Conservation (phyloP, 2,329 filamentous ascomycete species). For the Arthrobotrys sinensis region DNA sequence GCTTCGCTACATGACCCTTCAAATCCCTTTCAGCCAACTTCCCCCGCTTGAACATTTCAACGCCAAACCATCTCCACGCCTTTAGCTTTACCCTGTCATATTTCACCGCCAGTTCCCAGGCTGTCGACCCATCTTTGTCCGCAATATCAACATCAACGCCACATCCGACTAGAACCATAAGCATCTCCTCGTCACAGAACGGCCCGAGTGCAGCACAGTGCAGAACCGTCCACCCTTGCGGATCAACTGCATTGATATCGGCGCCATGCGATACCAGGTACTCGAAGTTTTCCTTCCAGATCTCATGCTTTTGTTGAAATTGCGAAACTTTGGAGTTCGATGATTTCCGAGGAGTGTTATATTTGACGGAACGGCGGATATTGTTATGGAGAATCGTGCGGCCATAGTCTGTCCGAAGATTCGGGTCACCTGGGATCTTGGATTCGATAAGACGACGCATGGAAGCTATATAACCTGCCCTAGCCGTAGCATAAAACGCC, state of each 20-base stretch:
- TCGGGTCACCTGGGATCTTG: slow-evolving; percentile 41
- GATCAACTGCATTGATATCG: slow-evolving; percentile 48
- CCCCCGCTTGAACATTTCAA: slow-evolving; percentile 47
- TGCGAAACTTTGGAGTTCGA: slow-evolving; percentile 50
- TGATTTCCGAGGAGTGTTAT: slow-evolving; percentile 51
- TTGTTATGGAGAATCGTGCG: slow-evolving; percentile 50
- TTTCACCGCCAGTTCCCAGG: slow-evolving; percentile 45
- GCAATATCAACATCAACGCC: slow-evolving; percentile 34
- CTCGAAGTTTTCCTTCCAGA: slow-evolving; percentile 52
- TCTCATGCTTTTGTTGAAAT: slow-evolving; percentile 48
- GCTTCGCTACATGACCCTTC: slow-evolving; percentile 31
- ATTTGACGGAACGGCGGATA: slow-evolving; percentile 52
- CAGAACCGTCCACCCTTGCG: slow-evolving; percentile 43
- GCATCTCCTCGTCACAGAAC: slow-evolving; percentile 50
- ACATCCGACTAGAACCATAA: slow-evolving; percentile 35
- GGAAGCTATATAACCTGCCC: slow-evolving; percentile 57
- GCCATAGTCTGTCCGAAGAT: slow-evolving; percentile 45
- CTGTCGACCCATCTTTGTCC: slow-evolving; percentile 35
- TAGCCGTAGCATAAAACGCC: slow-evolving; percentile 48
- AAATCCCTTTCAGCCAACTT: slow-evolving; percentile 36
- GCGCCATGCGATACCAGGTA: slow-evolving; percentile 35
- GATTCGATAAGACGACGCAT: slow-evolving; percentile 52
- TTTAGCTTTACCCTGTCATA: slow-evolving; percentile 37
- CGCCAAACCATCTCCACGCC: slow-evolving; percentile 50
- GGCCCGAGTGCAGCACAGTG: slow-evolving; percentile 56